Percentiles rank a stretch among this genome's conserved stretches.
These are phyloP conservation scores for Sphenostylis stenocarpa DNA, from an alignment of 306 rosid genomes.

Conservation along the genomic window DNA sequence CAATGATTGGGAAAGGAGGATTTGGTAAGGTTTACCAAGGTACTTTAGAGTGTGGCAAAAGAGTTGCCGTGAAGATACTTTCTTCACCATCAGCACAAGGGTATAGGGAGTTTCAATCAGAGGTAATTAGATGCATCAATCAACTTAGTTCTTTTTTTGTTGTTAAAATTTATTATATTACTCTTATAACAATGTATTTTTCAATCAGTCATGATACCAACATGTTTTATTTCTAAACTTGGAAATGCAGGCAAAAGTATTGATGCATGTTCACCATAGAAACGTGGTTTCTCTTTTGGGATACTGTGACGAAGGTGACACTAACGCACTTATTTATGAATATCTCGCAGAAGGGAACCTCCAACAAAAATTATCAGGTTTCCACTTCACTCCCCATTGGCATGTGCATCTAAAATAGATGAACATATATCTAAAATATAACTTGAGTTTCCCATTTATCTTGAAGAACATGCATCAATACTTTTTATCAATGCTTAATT, in stretches of 20 bases:
- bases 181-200: background rate
- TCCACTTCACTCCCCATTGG: background rate
- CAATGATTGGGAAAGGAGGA: slow-evolving; percentile 46
- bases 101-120: slow-evolving; percentile 31
- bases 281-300: slow-evolving; percentile 39
- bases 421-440: background rate
- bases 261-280: slow-evolving; percentile 54
- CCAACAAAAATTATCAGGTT: slow-evolving; percentile 41
- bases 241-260: slow-evolving; percentile 44
- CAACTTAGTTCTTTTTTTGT: background rate
- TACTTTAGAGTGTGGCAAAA: slow-evolving; percentile 10
- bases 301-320: slow-evolving; percentile 28
- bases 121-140: background rate
- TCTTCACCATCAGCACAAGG: slow-evolving; percentile 43
- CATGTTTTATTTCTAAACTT: background rate
- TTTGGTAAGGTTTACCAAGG: slow-evolving; percentile 51
- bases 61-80: slow-evolving; percentile 39
- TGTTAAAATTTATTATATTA: background rate
- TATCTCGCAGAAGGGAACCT: slow-evolving; percentile 31
- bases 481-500: background rate
- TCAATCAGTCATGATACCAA: background rate
- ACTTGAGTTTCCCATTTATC: background rate
- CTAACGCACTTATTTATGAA: slow-evolving; percentile 34
- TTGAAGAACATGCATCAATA: no score
- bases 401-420: background rate